Evolutionary conservation across 176 grass and related monocot species (phyloP), one percentile per base, ranked within the genome.

Genomic region (Bothriochloa decipiens): DNA sequence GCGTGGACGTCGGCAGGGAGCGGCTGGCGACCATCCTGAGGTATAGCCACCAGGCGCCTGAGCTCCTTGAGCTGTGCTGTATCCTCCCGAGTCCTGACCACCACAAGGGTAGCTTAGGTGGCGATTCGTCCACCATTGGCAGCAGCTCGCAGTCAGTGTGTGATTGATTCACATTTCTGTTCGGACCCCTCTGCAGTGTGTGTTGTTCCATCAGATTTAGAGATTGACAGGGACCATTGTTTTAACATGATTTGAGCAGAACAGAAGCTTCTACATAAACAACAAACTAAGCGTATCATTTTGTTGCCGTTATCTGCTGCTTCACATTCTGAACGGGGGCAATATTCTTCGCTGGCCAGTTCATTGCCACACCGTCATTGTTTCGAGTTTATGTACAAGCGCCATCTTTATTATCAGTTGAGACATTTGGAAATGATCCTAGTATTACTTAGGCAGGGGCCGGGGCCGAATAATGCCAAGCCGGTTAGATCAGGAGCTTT

Each of bases 21-120:
- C 40, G 10, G 6, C 16, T 85, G 20, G 0, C 0, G 17, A 23
- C 45, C 46, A 47, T 47, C 43, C 0, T 46, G 43, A 87, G 29
- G 43, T 64, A 94, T 79, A 88, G 84, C 11, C 37, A 85, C n/a
- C 36, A 58, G 26, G 42, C 37, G 8, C 83, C 90, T 55, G 81
- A 81, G 4, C 85, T 93, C 5, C 39, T 72, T 5, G 86, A 91
- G 8, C 14, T 90, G 55, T 83, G 86, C 75, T 73, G 35, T 36
- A 36, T 36, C 35, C 35, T 36, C 35, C 33, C 33, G 4, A 35
- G 33, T 74, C 33, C 86, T 77, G 15, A 42, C 14, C 23, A 35
- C 2, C 0, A 22, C 16, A 42, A 63, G 22, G 12, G 45, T 3
- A 39, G 70, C 8, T 58, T 39, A 8, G 18, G 22, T 22, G 29